Evolutionary conservation across 2,329 filamentous ascomycete genomes (phyloP).

Genomic region (Scedosporium aurantiacum): DNA sequence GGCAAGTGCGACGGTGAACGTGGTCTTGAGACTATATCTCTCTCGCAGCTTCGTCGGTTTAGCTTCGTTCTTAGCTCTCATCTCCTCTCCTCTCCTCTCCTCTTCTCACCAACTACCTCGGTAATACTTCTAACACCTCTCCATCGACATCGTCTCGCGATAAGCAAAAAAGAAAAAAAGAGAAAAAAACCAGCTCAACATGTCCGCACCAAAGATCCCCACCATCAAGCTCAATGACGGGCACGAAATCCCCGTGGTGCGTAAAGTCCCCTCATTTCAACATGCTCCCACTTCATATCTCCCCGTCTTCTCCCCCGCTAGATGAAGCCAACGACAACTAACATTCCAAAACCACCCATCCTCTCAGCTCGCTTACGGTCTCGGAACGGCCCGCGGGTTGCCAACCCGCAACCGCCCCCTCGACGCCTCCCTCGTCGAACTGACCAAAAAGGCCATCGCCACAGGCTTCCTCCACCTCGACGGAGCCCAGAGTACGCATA

Average conservation of each 20-base stretch:
- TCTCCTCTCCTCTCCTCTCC: background rate
- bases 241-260: slow-evolving; percentile 58
- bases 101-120: no score
- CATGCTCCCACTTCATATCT: background rate
- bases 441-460: slow-evolving; percentile 51
- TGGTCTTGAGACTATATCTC: no score
- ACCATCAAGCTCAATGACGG: slow-evolving; percentile 61
- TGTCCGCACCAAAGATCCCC: background rate
- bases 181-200: background rate
- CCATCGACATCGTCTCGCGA: no score
- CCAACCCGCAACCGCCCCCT: slow-evolving; percentile 42
- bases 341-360: no score
- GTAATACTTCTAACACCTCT: no score
- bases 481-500: slow-evolving; percentile 52
- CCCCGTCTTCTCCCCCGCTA: background rate
- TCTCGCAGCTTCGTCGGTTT: no score
- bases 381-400: slow-evolving; percentile 59
- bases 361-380: slow-evolving; percentile 54
- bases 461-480: slow-evolving; percentile 65
- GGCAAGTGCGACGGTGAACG: no score
- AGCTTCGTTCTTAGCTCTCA: background rate
- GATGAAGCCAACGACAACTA: background rate
- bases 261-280: slow-evolving; percentile 9
- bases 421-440: slow-evolving; percentile 40
- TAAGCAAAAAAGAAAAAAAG: no score